These are phyloP conservation scores for Huiozyma sinensis DNA, from an alignment of 805 yeast genomes.

Conservation along the genomic window DNA sequence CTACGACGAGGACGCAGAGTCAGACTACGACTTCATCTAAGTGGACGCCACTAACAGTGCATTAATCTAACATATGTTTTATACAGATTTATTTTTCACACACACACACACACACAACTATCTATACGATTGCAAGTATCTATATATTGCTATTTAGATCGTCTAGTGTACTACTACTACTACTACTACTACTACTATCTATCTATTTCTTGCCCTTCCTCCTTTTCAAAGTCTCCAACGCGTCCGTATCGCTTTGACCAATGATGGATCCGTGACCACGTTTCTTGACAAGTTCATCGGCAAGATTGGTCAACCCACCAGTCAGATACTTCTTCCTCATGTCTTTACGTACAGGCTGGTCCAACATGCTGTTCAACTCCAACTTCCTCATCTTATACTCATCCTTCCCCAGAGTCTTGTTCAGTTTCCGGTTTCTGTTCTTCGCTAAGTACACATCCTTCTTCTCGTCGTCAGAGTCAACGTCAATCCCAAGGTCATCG, in stretches of 20 bases:
- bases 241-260: slow-evolving; percentile 60
- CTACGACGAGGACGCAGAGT: slow-evolving; percentile 49
- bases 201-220: slow-evolving; percentile 3
- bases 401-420: slow-evolving; percentile 41
- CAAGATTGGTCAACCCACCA: slow-evolving; percentile 67
- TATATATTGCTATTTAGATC: background rate
- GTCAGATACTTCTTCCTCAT: slow-evolving; percentile 65
- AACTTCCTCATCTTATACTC: slow-evolving; percentile 37
- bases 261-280: slow-evolving; percentile 55
- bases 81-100: background rate
- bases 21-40: slow-evolving; percentile 30
- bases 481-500: slow-evolving; percentile 79
- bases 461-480: slow-evolving; percentile 55
- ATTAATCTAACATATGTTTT: background rate
- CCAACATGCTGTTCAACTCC: slow-evolving; percentile 44
- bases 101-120: background rate
- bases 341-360: slow-evolving; percentile 48
- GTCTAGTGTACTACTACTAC: background rate
- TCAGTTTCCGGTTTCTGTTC: slow-evolving; percentile 46
- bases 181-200: background rate
- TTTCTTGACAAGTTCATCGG: slow-evolving; percentile 62
- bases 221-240: slow-evolving; percentile 48
- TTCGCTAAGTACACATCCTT: slow-evolving; percentile 39
- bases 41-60: background rate
- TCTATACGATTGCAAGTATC: background rate